phyloP scores from a whole-genome alignment of 2,329 filamentous ascomycete species.

The Trichoderma polysporum region DNA sequence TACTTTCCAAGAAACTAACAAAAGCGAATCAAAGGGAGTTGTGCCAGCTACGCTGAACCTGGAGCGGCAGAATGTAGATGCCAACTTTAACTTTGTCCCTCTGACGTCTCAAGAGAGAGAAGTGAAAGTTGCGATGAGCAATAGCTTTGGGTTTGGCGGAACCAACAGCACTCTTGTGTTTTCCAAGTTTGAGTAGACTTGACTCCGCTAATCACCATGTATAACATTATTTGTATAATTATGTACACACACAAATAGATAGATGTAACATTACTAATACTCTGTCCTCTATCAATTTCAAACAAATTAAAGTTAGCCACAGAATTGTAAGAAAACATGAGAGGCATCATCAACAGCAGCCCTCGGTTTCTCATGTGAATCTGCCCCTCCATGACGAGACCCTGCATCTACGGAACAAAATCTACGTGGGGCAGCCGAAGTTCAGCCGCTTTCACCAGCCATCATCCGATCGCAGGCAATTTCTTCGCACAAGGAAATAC shows the following conservation, averaged over 20 bases:
- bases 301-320: background rate
- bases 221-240: background rate
- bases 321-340: background rate
- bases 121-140: slow-evolving; percentile 77
- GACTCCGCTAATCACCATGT: background rate
- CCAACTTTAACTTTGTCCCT: slow-evolving; percentile 84
- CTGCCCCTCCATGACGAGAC: slow-evolving; percentile 11
- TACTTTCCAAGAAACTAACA: background rate
- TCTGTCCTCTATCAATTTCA: background rate
- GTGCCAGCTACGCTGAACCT: slow-evolving; percentile 89
- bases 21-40: slow-evolving; percentile 56
- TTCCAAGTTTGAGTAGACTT: slow-evolving; percentile 34
- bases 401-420: background rate
- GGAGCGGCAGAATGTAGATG: slow-evolving; percentile 61
- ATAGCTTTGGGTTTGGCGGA: slow-evolving; percentile 97
- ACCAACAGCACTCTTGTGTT: slow-evolving; percentile 93
- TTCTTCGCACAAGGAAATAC: slow-evolving; percentile 17
- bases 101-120: slow-evolving; percentile 65
- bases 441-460: slow-evolving; percentile 18
- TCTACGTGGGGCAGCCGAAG: slow-evolving; percentile 16
- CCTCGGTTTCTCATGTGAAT: background rate
- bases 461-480: background rate
- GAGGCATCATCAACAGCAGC: background rate
- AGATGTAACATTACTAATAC: background rate
- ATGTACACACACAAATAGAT: background rate